These are phyloP conservation scores for Aspergillus phoenicis DNA, from an alignment of 2,329 filamentous ascomycete species.

Conservation along the genomic window DNA sequence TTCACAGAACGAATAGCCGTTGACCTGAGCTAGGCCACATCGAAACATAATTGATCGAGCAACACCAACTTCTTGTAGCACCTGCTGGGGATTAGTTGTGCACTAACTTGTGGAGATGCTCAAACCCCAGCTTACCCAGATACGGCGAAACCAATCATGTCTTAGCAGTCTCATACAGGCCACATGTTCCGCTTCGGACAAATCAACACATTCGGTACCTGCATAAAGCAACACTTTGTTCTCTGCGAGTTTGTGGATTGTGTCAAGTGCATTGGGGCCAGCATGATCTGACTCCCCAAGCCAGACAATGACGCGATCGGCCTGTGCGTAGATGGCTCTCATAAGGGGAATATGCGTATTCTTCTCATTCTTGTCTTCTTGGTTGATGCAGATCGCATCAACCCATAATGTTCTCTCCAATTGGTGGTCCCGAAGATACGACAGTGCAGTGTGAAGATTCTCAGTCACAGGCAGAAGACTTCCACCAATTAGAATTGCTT, in stretches of 20 bases:
- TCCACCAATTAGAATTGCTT: neutral
- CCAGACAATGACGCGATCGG: neutral
- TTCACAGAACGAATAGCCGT: neutral
- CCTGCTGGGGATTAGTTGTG: neutral
- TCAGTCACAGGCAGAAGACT: neutral
- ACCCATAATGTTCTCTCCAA: conserved; percentile 1
- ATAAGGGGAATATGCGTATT: neutral
- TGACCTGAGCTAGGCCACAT: neutral
- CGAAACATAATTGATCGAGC: neutral
- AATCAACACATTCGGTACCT: too few relatives aligned
- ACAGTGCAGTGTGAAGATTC: neutral
- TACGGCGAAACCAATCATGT: neutral
- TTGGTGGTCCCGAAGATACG: neutral
- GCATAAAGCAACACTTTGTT: neutral
- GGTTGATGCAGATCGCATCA: neutral
- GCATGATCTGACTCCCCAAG: neutral
- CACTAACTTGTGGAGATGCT: too few relatives aligned
- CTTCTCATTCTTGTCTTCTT: neutral
- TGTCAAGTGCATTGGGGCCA: neutral
- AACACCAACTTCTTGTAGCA: neutral
- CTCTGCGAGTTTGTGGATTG: neutral
- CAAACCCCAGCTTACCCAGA: neutral
- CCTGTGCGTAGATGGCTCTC: neutral
- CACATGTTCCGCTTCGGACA: neutral
- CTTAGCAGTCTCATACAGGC: neutral